phyloP scores from a whole-genome alignment of 2,329 filamentous ascomycete species.

The Onygena corvina region DNA sequence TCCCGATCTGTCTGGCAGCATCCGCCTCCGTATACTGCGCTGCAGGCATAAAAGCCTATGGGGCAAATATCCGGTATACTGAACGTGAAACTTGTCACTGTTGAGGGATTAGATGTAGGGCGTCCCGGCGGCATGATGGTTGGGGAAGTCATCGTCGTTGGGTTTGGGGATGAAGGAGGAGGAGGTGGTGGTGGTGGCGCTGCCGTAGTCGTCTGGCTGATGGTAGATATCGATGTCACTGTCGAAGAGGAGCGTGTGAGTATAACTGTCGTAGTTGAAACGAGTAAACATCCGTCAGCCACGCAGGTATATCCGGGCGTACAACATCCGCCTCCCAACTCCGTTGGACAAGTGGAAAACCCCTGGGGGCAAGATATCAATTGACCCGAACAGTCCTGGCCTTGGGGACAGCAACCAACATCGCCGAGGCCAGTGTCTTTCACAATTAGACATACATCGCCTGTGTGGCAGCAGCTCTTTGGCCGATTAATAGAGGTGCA shows the following conservation, averaged over 20 bases:
- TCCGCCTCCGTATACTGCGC: constrained; percentile 65
- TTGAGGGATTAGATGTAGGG: constrained; percentile 22
- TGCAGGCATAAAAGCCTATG: constrained; percentile 83
- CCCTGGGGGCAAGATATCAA: constrained; percentile 42
- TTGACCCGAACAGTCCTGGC: constrained; percentile 40
- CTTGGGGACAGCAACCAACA: constrained; percentile 49
- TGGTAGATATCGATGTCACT: constrained; percentile 27
- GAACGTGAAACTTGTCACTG: constrained; percentile 23
- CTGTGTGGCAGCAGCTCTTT: constrained; percentile 46
- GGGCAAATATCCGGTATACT: constrained; percentile 49
- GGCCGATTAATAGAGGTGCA: constrained; percentile 46
- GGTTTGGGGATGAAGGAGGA: too few species aligned
- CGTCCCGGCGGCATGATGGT: constrained; percentile 22
- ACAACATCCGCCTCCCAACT: constrained; percentile 49
- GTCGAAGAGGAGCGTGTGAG: constrained; percentile 6
- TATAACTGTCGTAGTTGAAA: constrained; percentile 5
- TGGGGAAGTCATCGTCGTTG: constrained; percentile 25
- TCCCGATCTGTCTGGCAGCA: constrained; percentile 82
- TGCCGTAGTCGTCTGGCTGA: constrained; percentile 25
- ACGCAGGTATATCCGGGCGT: constrained; percentile 48
- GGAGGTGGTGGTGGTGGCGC: constrained; percentile 27
- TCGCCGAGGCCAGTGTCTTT: constrained; percentile 42
- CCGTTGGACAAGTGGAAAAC: constrained; percentile 45
- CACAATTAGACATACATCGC: constrained; percentile 44
- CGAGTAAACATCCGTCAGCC: constrained; percentile 42